Conservation (phyloP, 1,284 basidiomycete genomes). For the Sanghuangporus sanghuang region DNA sequence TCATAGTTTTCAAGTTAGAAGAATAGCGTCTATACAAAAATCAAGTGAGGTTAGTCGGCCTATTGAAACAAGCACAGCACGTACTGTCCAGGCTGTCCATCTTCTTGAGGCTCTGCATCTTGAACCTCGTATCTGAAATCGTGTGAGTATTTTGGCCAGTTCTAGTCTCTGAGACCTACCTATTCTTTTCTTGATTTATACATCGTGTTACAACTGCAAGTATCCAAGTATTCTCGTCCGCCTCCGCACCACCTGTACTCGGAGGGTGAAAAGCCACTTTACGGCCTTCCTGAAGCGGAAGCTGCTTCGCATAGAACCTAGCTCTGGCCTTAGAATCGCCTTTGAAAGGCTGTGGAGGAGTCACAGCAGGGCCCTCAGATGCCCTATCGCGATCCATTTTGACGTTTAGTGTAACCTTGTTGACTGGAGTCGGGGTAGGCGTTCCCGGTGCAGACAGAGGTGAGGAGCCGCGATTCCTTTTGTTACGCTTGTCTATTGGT, state of each 20-base stretch:
- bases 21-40: conserved; percentile 48
- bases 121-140: conserved; percentile 68
- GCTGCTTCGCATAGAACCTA: conserved; percentile 53
- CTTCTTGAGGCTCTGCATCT: conserved; percentile 74
- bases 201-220: conserved; percentile 67
- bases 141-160: neutral
- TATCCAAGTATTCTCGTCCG: conserved; percentile 75
- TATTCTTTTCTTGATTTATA: conserved; percentile 63
- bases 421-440: conserved; percentile 34
- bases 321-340: conserved; percentile 61
- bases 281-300: conserved; percentile 63
- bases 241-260: conserved; percentile 32
- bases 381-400: conserved; percentile 50
- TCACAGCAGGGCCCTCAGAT: conserved; percentile 46
- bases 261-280: conserved; percentile 78
- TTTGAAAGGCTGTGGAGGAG: conserved; percentile 47
- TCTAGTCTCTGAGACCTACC: conserved; percentile 31
- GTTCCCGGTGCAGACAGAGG: conserved; percentile 42
- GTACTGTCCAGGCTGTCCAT: conserved; percentile 65
- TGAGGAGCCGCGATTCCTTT: conserved; percentile 66
- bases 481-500: conserved; percentile 60
- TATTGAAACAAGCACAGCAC: conserved; percentile 22
- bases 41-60: conserved; percentile 3
- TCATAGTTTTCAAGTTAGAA: conserved; percentile 61
- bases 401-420: conserved; percentile 37